phyloP scores from a whole-genome alignment of 2,329 filamentous ascomycete genomes.

The Aureobasidium pullulans region DNA sequence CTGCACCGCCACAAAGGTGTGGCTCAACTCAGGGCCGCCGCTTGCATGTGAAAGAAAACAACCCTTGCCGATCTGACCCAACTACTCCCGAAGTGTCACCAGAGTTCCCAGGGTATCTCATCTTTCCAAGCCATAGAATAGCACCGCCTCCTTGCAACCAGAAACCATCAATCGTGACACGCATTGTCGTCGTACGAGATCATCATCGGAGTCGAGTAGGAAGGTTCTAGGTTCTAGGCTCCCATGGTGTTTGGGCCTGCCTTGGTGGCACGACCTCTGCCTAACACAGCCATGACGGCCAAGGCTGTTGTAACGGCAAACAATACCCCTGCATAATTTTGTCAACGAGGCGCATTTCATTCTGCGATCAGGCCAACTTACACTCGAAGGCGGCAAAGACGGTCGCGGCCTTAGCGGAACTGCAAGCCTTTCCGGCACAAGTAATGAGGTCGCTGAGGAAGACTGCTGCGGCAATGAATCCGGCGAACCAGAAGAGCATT shows the following conservation, averaged over 20 bases:
- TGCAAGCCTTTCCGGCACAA: slow-evolving; percentile 51
- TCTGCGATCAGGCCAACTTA: slow-evolving; percentile 20
- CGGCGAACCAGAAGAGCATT: slow-evolving; percentile 84
- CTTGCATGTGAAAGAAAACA: slow-evolving; percentile 7
- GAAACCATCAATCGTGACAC: slow-evolving; percentile 1
- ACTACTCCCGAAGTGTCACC: not conserved
- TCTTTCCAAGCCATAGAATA: slow-evolving; percentile 7
- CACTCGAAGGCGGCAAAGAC: slow-evolving; percentile 62
- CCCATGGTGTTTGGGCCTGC: slow-evolving; percentile 29
- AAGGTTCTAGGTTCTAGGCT: not conserved
- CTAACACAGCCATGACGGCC: slow-evolving; percentile 40
- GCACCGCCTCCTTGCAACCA: not conserved
- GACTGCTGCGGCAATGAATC: slow-evolving; percentile 69
- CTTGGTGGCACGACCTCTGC: slow-evolving; percentile 26
- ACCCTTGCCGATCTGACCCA: slow-evolving; percentile 1
- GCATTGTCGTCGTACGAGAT: not conserved
- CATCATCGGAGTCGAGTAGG: not conserved
- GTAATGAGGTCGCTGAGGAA: slow-evolving; percentile 48
- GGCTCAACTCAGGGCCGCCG: not conserved
- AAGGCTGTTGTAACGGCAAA: slow-evolving; percentile 46
- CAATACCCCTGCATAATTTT: slow-evolving; percentile 34
- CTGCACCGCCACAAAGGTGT: not conserved
- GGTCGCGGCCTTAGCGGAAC: slow-evolving; percentile 53
- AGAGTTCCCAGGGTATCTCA: slow-evolving; percentile 4
- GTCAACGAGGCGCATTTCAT: not conserved